Evolutionary conservation across 2,329 filamentous ascomycete species (phyloP).

Genomic region (Diaporthe citriasiana): DNA sequence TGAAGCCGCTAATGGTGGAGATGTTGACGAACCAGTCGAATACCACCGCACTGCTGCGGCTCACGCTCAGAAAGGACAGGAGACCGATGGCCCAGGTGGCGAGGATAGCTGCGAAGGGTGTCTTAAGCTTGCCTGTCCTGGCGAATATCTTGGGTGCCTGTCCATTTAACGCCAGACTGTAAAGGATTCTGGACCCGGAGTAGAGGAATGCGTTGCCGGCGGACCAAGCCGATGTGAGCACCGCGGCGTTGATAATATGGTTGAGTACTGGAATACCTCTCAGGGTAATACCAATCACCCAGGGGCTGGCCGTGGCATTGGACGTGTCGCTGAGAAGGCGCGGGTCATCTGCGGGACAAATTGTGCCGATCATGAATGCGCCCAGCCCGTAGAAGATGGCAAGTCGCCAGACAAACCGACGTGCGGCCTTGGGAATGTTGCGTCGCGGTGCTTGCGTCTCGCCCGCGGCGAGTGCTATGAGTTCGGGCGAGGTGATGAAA

Average conservation of each 20-base stretch:
- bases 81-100: conserved; percentile 72
- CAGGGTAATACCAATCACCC: conserved; percentile 76
- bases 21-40: conserved; percentile 82
- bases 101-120: conserved; percentile 69
- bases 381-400: conserved; percentile 75
- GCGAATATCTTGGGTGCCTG: conserved; percentile 75
- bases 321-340: conserved; percentile 69
- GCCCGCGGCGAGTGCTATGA: conserved; percentile 72
- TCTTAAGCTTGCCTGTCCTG: conserved; percentile 71
- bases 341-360: conserved; percentile 75
- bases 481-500: conserved; percentile 74
- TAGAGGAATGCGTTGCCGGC: conserved; percentile 75
- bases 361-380: conserved; percentile 71
- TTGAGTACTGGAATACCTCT: conserved; percentile 75
- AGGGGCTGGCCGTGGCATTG: conserved; percentile 72
- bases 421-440: conserved; percentile 76
- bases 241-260: conserved; percentile 76
- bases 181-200: conserved; percentile 77
- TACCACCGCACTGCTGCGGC: conserved; percentile 71
- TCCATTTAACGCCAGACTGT: conserved; percentile 75
- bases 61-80: conserved; percentile 79
- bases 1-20: conserved; percentile 72
- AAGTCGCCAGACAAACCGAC: conserved; percentile 73
- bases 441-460: conserved; percentile 75
- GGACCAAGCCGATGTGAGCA: conserved; percentile 76